Evolutionary conservation across 495 filamentous ascomycete species (phyloP), one percentile per base, ranked within the genome.

Genomic region (Penicillium daleae): DNA sequence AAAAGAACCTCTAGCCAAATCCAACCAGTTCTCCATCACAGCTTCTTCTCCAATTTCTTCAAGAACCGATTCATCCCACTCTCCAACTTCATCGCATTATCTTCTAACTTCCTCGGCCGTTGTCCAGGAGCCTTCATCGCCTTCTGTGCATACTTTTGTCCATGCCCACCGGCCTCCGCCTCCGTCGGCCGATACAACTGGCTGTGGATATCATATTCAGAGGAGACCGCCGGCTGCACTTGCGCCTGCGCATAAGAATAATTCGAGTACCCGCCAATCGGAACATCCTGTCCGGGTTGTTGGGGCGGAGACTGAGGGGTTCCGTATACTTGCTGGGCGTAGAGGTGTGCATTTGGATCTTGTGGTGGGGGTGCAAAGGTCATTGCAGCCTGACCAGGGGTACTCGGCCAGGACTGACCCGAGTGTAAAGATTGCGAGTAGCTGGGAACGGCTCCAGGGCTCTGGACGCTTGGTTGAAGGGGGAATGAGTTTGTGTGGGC

Each of bases 1-100:
- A 39, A 39, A 39, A 39, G 35, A 39, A 17, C 15, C 13, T 15
- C 17, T 21, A 0, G 21, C 9, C 10, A 10, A 12, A 24, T 12
- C 7, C 7, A 10, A 24, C 0, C 10, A 13, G 8, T 46, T 12
- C 6, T 13, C 21, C 44, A 44, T 71, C 80, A 89, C 73, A 94
- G 86, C 71, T 85, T 90, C 85, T 95, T 95, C 82, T 97, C 93
- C 70, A 97, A 80, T 77, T 87, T 92, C 86, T 92, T 96, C 68
- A 97, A 79, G 74, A 96, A 89, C 37, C 89, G 82, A 60, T 89
- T 89, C 15, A 96, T 86, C 3, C 89, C 87, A 73, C 86, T 89
- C 78, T 97, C 93, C 52, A 95, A 64, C 65, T 83, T 80, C 2
- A 81, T 83, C n/a, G 88, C 87, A 48, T 82, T 77, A 56, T 89